Evolutionary conservation across 23 red algal genomes (phyloP), one percentile per base, ranked within the genome.

Genomic region (Gracilaria vermiculophylla): DNA sequence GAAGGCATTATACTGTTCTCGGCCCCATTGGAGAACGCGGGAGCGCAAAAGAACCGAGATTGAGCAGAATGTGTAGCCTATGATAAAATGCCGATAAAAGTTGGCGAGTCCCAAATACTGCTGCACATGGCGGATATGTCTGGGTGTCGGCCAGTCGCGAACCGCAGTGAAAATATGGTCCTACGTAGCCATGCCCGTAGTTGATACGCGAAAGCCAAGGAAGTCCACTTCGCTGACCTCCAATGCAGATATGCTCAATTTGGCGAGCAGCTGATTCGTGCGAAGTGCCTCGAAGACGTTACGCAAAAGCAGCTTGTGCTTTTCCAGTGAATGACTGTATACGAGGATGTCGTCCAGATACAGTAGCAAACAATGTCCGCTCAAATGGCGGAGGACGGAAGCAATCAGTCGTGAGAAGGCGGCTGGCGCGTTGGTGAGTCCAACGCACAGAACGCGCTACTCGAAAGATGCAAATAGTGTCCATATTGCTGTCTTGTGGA

Each of bases 401-500:
- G 23, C 25, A 12, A 34, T 45, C 9, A 47, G 43, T 3, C 52
- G 5, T 10, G 51, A 47, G 44, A 61, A 64, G 14, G 78, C 78
- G 3, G 52, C 78, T 36, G 51, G 45, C 16, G 21, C 45, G 33
- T 56, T 61, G 45, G 19, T 64, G 27, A 82, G 16, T 62, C 25
- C 52, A 64, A 82, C 62, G 25, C 54, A 82, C 14, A 82, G 35
- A 28, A 61, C 21, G 8, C 8, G 51, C 54, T 45, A 82, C 14
- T 64, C 78, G 37, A 41, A 82, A 7, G 53, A 42, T 16, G 27
- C 53, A 60, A 82, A 82, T 19, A 53, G 53, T 15, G 78, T 82
- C n/a, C 78, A 23, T 27, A 64, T 82, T 14, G 78, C 45, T 2
- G 78, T 82, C 27, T 82, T 82, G 41, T 55, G 78, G 1, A 25